Evolutionary conservation across 805 yeast genomes (phyloP), one percentile per base, ranked within the genome.

Genomic region (Ogataea paradorogensis): DNA sequence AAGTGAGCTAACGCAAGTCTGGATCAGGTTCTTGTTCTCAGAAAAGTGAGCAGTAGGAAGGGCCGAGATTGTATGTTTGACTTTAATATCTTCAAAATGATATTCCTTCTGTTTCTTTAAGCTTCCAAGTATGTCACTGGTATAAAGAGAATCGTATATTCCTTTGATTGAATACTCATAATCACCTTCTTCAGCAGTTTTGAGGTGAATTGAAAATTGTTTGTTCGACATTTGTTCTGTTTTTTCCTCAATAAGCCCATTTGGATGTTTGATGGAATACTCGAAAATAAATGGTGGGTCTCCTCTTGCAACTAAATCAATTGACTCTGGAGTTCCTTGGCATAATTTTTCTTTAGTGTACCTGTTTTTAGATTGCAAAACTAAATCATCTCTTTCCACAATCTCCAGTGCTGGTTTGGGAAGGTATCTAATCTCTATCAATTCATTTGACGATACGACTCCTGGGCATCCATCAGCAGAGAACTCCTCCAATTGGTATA

Each of bases 131-230:
- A 67, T 68, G 41, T 62, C 59, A 53, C 53, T 72, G 41, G 67
- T 62, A 53, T 86, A 90, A 16, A 77, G 62, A 0, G 78, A 63
- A 57, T 90, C 97, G 46, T 73, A 79, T 1, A 90, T 65, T 2
- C 76, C 78, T 22, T 66, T 74, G 52, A 90, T 76, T 7, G 59
- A 60, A 50, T 85, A 83, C 33, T 68, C 71, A 57, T 82, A 84
- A 11, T 61, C 65, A 3, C 97, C 97, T 38, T 74, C 57, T 16
- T 55, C 56, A 4, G 54, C 51, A 0, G 78, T 65, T 8, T 67
- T 67, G 42, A 74, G 56, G 13, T 65, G 67, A 24, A 76, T 55
- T 1, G 51, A 51, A 16, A 55, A 53, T n/a, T 48, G 48, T 15
- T 47, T 42, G 15, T 78, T 74, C 1, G 78, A 71, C 6, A 79